These are phyloP conservation scores for Santalum album DNA, from an alignment of 164 flowering plant genomes.

Conservation along the genomic window DNA sequence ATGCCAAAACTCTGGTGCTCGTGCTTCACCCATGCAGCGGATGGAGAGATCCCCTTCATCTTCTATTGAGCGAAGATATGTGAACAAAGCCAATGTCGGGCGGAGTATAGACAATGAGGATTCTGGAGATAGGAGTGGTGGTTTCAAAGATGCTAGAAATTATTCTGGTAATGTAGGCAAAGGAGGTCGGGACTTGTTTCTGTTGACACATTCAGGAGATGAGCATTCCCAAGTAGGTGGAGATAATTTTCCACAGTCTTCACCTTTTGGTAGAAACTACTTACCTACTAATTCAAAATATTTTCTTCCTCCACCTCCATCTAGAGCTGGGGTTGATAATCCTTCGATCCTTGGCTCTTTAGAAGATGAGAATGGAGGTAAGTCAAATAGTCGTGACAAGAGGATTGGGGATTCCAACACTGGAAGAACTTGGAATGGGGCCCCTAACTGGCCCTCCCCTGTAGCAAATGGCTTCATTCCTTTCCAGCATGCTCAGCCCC, in stretches of 20 bases:
- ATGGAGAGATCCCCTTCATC: constrained; percentile 67
- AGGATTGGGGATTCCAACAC: constrained; percentile 45
- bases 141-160: constrained; percentile 45
- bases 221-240: constrained; percentile 41
- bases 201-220: constrained; percentile 33
- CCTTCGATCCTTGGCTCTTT: constrained; percentile 34
- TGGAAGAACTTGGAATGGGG: constrained; percentile 70
- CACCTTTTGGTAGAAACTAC: constrained; percentile 34
- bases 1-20: constrained; percentile 36
- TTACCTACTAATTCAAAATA: constrained; percentile 32
- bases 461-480: constrained; percentile 69
- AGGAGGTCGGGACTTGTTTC: constrained; percentile 32
- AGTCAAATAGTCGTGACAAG: constrained; percentile 35
- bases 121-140: constrained; percentile 38
- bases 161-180: constrained; percentile 39
- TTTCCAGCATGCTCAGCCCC: constrained; percentile 70
- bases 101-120: constrained; percentile 63
- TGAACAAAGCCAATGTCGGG: constrained; percentile 34
- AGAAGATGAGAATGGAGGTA: constrained; percentile 53
- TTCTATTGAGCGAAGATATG: constrained; percentile 43
- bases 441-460: constrained; percentile 71
- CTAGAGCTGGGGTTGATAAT: too few relatives aligned
- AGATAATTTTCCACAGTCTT: constrained; percentile 31
- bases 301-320: constrained; percentile 43
- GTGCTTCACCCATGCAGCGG: constrained; percentile 39